Percentiles rank a stretch among this genome's conserved stretches.
These are phyloP conservation scores for Lodderomyces pseudojiufengensis DNA, from an alignment of 1,139 yeast genomes.

Conservation along the genomic window DNA sequence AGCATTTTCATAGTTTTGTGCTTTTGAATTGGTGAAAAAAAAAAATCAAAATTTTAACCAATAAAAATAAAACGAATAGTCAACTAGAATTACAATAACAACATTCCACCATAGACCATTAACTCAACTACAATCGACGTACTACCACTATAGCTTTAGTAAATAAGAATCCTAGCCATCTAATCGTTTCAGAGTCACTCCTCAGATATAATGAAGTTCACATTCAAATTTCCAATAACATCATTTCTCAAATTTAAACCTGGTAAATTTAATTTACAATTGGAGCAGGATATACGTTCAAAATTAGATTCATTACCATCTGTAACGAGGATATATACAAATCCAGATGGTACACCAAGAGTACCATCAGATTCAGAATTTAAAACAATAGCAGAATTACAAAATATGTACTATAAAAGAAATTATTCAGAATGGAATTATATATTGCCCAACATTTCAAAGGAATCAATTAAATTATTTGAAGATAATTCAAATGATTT, in stretches of 20 bases:
- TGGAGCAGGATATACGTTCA: constrained; percentile 43
- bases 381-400: constrained; percentile 70
- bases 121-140: no score
- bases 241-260: constrained; percentile 37
- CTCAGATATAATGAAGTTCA: constrained; percentile 32
- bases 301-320: constrained; percentile 50
- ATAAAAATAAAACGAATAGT: no score
- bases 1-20: no score
- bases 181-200: not conserved
- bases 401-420: constrained; percentile 56
- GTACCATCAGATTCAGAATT: constrained; percentile 70
- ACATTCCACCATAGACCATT: no score
- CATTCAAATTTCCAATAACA: constrained; percentile 41
- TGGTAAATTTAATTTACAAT: constrained; percentile 37
- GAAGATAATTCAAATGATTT: constrained; percentile 64
- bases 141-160: no score
- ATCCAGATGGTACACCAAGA: constrained; percentile 75
- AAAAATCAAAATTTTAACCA: no score
- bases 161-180: no score
- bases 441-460: constrained; percentile 50
- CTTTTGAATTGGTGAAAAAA: no score
- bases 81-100: no score
- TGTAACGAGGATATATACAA: constrained; percentile 60
- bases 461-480: constrained; percentile 56
- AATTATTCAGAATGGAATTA: constrained; percentile 62